Percentiles rank a stretch among this genome's conserved stretches.
Conservation (phyloP, 2,329 filamentous ascomycete genomes). For the Sporothrix pseudoabietina region DNA sequence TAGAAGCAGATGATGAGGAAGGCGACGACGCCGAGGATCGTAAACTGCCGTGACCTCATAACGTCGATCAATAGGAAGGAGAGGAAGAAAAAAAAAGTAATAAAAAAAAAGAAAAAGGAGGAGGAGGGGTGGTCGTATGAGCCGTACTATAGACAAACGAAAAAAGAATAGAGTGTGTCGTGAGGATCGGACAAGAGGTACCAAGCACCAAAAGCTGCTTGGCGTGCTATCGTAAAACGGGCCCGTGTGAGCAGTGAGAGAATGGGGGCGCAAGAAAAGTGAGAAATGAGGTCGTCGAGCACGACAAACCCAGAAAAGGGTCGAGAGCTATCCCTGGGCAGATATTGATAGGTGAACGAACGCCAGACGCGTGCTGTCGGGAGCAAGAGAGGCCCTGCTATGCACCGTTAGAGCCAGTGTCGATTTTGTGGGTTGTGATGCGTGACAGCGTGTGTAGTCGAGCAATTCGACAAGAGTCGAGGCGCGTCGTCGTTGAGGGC, state of each 20-base stretch:
- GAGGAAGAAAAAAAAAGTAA: neutral
- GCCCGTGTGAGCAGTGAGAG: neutral
- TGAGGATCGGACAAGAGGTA: neutral
- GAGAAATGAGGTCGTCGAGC: neutral
- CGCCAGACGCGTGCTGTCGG: slow-evolving; percentile 14
- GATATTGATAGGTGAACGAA: neutral
- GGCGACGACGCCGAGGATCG: slow-evolving; percentile 38
- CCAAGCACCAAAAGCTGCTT: neutral
- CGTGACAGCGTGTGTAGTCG: neutral
- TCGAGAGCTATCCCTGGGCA: slow-evolving; percentile 8
- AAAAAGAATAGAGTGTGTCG: neutral
- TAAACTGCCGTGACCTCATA: slow-evolving; percentile 42
- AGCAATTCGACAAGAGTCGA: slow-evolving; percentile 19
- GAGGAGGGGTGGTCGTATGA: too few species aligned
- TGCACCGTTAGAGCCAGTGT: slow-evolving; percentile 23
- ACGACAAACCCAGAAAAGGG: neutral
- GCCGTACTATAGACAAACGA: neutral
- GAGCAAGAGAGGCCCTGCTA: slow-evolving; percentile 9
- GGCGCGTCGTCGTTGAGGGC: slow-evolving; percentile 7
- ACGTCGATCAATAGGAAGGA: slow-evolving; percentile 22
- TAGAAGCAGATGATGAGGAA: slow-evolving; percentile 40
- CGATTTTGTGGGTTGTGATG: neutral
- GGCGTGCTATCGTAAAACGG: neutral
- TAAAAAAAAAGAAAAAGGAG: neutral
- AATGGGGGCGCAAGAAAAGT: too few species aligned